Percentiles rank a stretch among this genome's conserved stretches.
Evolutionary conservation across 2,329 filamentous ascomycete genomes (phyloP).

Genomic region (Ophiosphaerella herpotricha): DNA sequence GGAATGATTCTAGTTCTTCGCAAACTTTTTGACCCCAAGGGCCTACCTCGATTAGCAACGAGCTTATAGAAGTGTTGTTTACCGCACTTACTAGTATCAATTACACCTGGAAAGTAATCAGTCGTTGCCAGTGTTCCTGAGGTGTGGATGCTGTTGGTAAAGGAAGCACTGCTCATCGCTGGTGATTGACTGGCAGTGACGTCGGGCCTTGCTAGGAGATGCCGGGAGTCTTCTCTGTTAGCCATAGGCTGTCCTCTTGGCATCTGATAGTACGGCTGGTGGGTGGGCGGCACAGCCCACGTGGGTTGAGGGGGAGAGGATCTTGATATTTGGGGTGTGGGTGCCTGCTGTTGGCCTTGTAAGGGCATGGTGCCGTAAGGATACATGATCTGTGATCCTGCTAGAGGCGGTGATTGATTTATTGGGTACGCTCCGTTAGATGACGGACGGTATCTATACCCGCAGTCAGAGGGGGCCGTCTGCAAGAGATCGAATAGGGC

Average conservation of each 20-base stretch:
- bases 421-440: constrained; percentile 42
- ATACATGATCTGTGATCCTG: constrained; percentile 44
- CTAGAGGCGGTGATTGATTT: constrained; percentile 33
- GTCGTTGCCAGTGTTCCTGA: constrained; percentile 26
- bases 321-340: constrained; percentile 33
- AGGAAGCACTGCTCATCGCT: constrained; percentile 23
- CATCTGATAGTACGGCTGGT: constrained; percentile 38
- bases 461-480: constrained; percentile 21
- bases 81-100: constrained; percentile 44
- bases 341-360: constrained; percentile 30
- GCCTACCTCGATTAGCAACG: constrained; percentile 35
- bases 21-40: constrained; percentile 47
- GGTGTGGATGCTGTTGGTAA: constrained; percentile 25
- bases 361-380: constrained; percentile 34
- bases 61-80: not conserved
- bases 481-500: constrained; percentile 13
- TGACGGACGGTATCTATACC: constrained; percentile 43
- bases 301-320: constrained; percentile 41
- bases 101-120: constrained; percentile 43
- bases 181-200: constrained; percentile 30
- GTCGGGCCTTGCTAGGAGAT: constrained; percentile 29
- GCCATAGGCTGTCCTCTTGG: constrained; percentile 23
- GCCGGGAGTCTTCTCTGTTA: constrained; percentile 33
- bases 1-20: constrained; percentile 45
- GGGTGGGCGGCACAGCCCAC: constrained; percentile 41